These are phyloP conservation scores for Venturia effusa DNA, from an alignment of 2,329 filamentous ascomycete genomes.

Conservation along the genomic window DNA sequence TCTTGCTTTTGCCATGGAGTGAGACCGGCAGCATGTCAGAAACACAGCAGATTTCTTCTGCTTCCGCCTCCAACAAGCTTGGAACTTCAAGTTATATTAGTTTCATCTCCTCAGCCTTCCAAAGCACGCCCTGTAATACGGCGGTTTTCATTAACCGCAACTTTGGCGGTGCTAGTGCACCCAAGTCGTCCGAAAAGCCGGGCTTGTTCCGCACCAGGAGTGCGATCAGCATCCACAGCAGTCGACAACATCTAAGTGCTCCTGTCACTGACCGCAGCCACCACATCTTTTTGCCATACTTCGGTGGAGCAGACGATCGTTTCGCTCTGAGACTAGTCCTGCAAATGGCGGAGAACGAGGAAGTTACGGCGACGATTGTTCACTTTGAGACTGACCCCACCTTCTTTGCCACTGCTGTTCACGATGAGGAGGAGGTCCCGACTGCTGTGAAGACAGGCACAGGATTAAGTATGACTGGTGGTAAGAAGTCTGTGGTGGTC, in stretches of 20 bases:
- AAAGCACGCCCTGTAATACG: constrained; percentile 53
- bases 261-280: constrained; percentile 57
- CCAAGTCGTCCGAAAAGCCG: constrained; percentile 21
- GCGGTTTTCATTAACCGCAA: constrained; percentile 72
- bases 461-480: background rate
- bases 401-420: constrained; percentile 12
- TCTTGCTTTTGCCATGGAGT: constrained; percentile 81
- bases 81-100: constrained; percentile 52
- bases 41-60: constrained; percentile 36
- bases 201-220: constrained; percentile 2
- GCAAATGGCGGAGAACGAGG: constrained; percentile 69
- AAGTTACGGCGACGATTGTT: constrained; percentile 67
- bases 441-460: constrained; percentile 12
- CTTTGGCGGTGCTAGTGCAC: constrained; percentile 41
- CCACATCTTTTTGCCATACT: constrained; percentile 78
- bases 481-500: constrained; percentile 4
- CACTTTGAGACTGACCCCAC: constrained; percentile 37
- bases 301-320: constrained; percentile 73
- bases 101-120: constrained; percentile 62
- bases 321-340: constrained; percentile 71
- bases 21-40: constrained; percentile 69
- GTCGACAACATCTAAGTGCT: constrained; percentile 28
- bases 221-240: background rate
- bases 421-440: constrained; percentile 10
- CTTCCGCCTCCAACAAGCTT: constrained; percentile 49